These are phyloP conservation scores for Rhizopus sp. DNA, from an alignment of 371 early-diverging fungal genomes.

Conservation along the genomic window DNA sequence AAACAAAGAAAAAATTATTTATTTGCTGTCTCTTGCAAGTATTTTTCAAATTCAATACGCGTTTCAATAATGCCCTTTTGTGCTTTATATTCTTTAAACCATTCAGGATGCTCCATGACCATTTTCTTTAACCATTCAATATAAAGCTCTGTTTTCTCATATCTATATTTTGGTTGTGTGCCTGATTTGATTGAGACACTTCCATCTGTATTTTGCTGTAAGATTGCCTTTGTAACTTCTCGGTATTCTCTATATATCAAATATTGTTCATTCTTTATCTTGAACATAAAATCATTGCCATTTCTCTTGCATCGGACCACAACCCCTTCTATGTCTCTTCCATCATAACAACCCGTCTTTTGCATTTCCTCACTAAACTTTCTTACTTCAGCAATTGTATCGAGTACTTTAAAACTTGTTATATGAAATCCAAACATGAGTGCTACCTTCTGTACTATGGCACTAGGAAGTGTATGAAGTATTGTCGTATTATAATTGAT, in stretches of 20 bases:
- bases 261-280: slow-evolving; percentile 93
- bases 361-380: slow-evolving; percentile 67
- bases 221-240: slow-evolving; percentile 76
- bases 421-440: slow-evolving; percentile 73
- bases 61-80: slow-evolving; percentile 80
- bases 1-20: background rate
- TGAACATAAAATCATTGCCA: slow-evolving; percentile 72
- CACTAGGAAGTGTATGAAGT: slow-evolving; percentile 73
- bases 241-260: slow-evolving; percentile 94
- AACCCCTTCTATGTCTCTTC: slow-evolving; percentile 82
- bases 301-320: slow-evolving; percentile 79
- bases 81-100: slow-evolving; percentile 67
- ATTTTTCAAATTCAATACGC: slow-evolving; percentile 70
- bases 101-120: slow-evolving; percentile 61
- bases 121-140: slow-evolving; percentile 74
- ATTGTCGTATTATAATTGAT: slow-evolving; percentile 78
- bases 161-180: slow-evolving; percentile 7
- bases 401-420: slow-evolving; percentile 48
- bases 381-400: slow-evolving; percentile 56
- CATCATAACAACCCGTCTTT: slow-evolving; percentile 63
- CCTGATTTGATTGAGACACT: slow-evolving; percentile 4
- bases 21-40: slow-evolving; percentile 7
- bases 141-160: slow-evolving; percentile 70
- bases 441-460: slow-evolving; percentile 65
- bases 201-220: slow-evolving; percentile 28